Base-by-base conservation (phyloP, 2,329 filamentous ascomycete genomes). In the Trichoderma brevicompactum region DNA sequence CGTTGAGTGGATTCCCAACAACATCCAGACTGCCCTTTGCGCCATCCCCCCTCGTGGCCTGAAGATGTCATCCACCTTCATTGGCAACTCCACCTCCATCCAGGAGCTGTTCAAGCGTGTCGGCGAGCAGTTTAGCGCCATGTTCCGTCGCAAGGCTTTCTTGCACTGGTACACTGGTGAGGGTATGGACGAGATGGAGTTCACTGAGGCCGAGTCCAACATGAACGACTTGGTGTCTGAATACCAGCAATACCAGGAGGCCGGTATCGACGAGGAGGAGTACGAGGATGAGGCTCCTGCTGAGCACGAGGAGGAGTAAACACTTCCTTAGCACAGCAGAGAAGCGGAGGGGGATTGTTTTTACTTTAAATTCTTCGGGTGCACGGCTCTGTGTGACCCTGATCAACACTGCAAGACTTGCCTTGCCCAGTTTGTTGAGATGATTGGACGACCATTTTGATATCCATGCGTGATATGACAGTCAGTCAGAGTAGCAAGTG, bases 101-200 rank as follows among this genome's bases (percentile, higher is more conserved):
- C 95, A 99, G 87, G 95, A 99, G 86, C 92, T 99, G 76, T 99
- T 99, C 92, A 98, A 99, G 92, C 94, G 95, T 89, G 86, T 99
- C 75, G 95, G 95, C 79, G 95, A 99, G 83, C 95, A 99, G 85
- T 99, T 99, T 89, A 94, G 91, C 84, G 95, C 94, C 80, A 99
- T 99, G 95, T 99, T 99, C 91, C 89, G 95, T 85, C 93, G 95
- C 85, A 99, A 98, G 92, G 95, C 95, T 89, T 99, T 99, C 93
- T 92, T 99, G 89, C 95, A 98, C 87, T 99, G 95, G 95, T 99
- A 99, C 86, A 99, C 95, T 89, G 94, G 94, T 79, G 95, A 99
- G 88, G 95, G 95, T 85, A 99, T 99, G 95, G 95, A 99, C 84
- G 95, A 99, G 90, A 98, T 99, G 95, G 95, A 99, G 86, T 99